Base-by-base conservation (phyloP, 2,329 filamentous ascomycete genomes). In the Ophiostoma ips region DNA sequence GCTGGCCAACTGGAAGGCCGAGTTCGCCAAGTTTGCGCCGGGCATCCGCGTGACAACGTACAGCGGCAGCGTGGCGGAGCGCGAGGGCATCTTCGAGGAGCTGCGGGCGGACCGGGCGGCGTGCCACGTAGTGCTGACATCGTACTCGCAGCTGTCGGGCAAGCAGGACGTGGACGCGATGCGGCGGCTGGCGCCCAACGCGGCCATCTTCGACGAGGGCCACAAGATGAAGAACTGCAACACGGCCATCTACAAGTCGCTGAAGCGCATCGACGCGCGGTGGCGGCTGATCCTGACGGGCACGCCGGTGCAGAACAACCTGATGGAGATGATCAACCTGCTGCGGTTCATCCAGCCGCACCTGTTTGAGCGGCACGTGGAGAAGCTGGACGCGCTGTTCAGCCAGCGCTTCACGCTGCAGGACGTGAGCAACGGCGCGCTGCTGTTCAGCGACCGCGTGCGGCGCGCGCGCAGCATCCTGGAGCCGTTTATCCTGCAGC, bases 311-410 rank as follows among this genome's bases (percentile, higher is more conserved):
- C 87, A 94, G 63, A 94, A 98, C 67, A 96, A 96, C 62, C 71
- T 98, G 18, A 83, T 90, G 61, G 92, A 98, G 66, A 78, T 98
- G 59, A 83, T 88, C 37, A 85, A 88, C 2, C 76, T 98, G 13
- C 76, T 98, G 12, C 87, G 83, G n/a, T 96, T 98, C 62, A 88
- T 98, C 59, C 83, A 96, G 64, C 92, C 92, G 0, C 69, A 77
- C 8, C 75, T 96, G 34, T 98, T 98, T 63, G 71, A 77, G 10
- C 76, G 82, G 34, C 80, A 83, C 55, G 79, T 84, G 58, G 81
- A 92, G 9, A 79, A 89, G 53, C 73, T 98, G n/a, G 74, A 83
- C 51, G 83, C 81, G 48, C 84, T 96, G 45, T 98, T 98, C 68
- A 87, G 87, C 57, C 85, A 94, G 62, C 95, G 94, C 60, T 86